phyloP scores from a whole-genome alignment of 2,329 filamentous ascomycete species.

The Aspergillus sp. region DNA sequence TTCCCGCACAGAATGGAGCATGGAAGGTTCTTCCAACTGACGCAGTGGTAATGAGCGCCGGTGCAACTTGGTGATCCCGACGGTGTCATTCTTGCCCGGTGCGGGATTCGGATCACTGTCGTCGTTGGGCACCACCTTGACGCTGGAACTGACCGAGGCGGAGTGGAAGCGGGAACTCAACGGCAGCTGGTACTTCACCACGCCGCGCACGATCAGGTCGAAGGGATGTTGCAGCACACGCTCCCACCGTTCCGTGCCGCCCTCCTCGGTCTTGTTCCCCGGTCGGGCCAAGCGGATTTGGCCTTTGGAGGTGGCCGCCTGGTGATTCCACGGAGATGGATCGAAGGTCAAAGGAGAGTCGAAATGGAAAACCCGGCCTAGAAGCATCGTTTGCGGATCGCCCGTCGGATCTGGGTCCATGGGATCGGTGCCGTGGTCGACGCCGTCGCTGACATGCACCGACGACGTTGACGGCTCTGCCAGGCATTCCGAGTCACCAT shows the following conservation, averaged over 20 bases:
- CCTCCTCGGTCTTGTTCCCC: conserved; percentile 80
- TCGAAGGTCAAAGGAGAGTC: conserved; percentile 88
- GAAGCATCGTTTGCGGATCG: conserved; percentile 76
- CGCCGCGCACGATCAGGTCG: conserved; percentile 86
- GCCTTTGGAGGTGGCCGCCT: conserved; percentile 70
- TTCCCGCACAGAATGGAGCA: conserved; percentile 10
- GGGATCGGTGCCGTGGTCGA: conserved; percentile 61
- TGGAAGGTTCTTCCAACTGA: conserved; percentile 7
- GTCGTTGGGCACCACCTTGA: conserved; percentile 39
- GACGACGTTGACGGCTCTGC: conserved; percentile 13
- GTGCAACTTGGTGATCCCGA: conserved; percentile 14
- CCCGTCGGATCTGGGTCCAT: conserved; percentile 56
- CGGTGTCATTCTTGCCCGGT: conserved; percentile 29
- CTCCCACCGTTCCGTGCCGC: conserved; percentile 85
- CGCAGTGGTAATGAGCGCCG: not conserved
- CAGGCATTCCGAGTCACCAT: conserved; percentile 20
- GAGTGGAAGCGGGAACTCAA: conserved; percentile 55
- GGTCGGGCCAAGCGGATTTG: conserved; percentile 80
- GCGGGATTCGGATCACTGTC: conserved; percentile 21
- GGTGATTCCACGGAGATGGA: conserved; percentile 79
- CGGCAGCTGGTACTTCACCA: conserved; percentile 76
- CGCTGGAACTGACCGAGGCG: conserved; percentile 46
- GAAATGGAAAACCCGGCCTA: conserved; percentile 85
- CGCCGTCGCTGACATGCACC: conserved; percentile 28
- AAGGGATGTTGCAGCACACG: conserved; percentile 88